phyloP scores from a whole-genome alignment of 2,329 filamentous ascomycete species.

The Cytospora piceae region DNA sequence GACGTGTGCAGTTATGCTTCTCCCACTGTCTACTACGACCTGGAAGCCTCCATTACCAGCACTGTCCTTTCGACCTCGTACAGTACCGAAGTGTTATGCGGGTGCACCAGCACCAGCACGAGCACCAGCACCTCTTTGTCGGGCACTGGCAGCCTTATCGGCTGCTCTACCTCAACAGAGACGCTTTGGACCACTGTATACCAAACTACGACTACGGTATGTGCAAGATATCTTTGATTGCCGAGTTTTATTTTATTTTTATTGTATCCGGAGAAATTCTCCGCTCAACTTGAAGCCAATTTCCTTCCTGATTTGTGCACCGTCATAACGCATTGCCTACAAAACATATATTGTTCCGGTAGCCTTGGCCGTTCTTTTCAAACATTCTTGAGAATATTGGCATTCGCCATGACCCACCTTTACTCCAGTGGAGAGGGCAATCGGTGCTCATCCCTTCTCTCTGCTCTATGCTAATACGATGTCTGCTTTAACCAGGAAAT shows the following conservation, averaged over 20 bases:
- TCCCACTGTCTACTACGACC: constrained; percentile 5
- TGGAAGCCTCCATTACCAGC: constrained; percentile 12
- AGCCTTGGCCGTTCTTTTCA: not conserved
- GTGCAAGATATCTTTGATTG: not conserved
- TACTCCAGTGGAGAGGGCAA: not conserved
- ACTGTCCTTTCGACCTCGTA: constrained; percentile 14
- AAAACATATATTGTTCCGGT: too few species aligned
- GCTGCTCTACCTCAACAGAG: constrained; percentile 4
- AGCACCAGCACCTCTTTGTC: not conserved
- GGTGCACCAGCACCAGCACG: not conserved
- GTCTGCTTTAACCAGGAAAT: not conserved
- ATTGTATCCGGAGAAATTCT: not conserved
- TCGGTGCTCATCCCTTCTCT: not conserved
- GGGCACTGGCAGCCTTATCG: constrained; percentile 9
- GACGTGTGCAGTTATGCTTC: constrained; percentile 23
- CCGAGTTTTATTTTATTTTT: not conserved
- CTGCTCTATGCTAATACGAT: not conserved
- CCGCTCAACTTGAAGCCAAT: not conserved
- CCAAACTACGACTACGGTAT: constrained; percentile 12
- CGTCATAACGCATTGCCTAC: too few species aligned
- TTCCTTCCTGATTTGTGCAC: not conserved
- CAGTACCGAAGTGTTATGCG: too few species aligned
- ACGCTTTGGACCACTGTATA: constrained; percentile 11
- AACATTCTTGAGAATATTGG: not conserved
- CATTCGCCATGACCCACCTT: not conserved